These are phyloP conservation scores for Kodamaea restingae DNA, from an alignment of 805 yeast species.

Conservation along the genomic window DNA sequence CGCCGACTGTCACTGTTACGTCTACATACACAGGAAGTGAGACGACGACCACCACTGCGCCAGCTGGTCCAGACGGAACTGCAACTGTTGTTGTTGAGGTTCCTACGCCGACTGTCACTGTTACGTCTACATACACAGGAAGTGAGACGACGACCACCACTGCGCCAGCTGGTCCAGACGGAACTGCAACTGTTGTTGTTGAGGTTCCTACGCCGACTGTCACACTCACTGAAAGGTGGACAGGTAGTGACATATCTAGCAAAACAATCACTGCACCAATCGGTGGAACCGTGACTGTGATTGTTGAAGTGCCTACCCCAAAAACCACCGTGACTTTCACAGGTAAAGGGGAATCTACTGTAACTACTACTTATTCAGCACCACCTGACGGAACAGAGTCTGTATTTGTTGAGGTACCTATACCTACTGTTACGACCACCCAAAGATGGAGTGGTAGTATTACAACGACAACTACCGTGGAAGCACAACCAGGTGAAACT, in stretches of 20 bases:
- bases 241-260: conserved; percentile 7
- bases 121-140: conserved; percentile 13
- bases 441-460: conserved; percentile 10
- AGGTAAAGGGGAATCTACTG: too few species aligned
- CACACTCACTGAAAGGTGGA: conserved; percentile 7
- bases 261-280: conserved; percentile 6
- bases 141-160: neutral
- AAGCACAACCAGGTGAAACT: conserved; percentile 7
- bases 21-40: conserved; percentile 8
- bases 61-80: conserved; percentile 9
- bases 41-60: conserved; percentile 10
- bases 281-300: conserved; percentile 12
- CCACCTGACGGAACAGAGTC: conserved; percentile 11
- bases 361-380: conserved; percentile 4
- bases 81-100: conserved; percentile 12
- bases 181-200: conserved; percentile 12
- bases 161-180: conserved; percentile 2
- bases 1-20: conserved; percentile 8
- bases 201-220: conserved; percentile 3
- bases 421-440: conserved; percentile 7
- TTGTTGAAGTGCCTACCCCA: conserved; percentile 13
- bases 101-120: conserved; percentile 13
- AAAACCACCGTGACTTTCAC: conserved; percentile 4
- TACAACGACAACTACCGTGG: conserved; percentile 1
- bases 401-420: conserved; percentile 11